Evolutionary conservation across 2,329 filamentous ascomycete genomes (phyloP).

Genomic region (Botrytis tulipae): DNA sequence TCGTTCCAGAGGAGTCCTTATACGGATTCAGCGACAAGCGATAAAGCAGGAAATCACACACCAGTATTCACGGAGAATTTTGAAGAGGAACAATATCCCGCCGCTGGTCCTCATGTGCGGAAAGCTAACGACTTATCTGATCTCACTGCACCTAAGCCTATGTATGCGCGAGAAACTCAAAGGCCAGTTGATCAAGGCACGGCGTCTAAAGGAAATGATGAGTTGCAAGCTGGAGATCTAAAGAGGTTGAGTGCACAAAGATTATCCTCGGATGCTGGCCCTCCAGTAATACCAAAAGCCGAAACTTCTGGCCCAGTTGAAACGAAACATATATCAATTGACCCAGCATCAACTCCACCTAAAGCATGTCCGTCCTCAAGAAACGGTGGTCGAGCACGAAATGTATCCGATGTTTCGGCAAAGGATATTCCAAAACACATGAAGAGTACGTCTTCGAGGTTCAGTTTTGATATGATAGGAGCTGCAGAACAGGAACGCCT

Average conservation of each 20-base stretch:
- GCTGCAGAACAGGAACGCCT: constrained; percentile 66
- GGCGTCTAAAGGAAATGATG: constrained; percentile 27
- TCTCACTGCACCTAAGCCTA: constrained; percentile 35
- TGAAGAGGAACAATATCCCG: constrained; percentile 46
- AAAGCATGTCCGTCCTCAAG: constrained; percentile 28
- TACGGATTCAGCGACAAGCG: constrained; percentile 18
- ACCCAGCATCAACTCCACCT: constrained; percentile 30
- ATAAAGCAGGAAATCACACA: constrained; percentile 46
- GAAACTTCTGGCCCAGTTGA: constrained; percentile 23
- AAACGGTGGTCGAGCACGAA: constrained; percentile 45
- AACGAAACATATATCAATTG: constrained; percentile 32
- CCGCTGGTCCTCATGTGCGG: constrained; percentile 38
- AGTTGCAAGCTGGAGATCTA: constrained; percentile 25
- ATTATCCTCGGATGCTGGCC: constrained; percentile 28
- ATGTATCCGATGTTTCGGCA: constrained; percentile 50
- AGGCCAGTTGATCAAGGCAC: constrained; percentile 27
- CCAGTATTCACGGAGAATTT: constrained; percentile 56
- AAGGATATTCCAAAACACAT: constrained; percentile 57
- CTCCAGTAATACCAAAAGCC: constrained; percentile 32
- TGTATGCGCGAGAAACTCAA: constrained; percentile 34
- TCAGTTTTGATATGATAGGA: constrained; percentile 79
- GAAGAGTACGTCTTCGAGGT: constrained; percentile 75
- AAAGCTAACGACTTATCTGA: constrained; percentile 39
- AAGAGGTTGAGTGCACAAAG: constrained; percentile 26
- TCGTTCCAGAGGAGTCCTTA: constrained; percentile 30